Conservation (phyloP, 1,139 yeast genomes). For the Zygosaccharomyces sapae region DNA sequence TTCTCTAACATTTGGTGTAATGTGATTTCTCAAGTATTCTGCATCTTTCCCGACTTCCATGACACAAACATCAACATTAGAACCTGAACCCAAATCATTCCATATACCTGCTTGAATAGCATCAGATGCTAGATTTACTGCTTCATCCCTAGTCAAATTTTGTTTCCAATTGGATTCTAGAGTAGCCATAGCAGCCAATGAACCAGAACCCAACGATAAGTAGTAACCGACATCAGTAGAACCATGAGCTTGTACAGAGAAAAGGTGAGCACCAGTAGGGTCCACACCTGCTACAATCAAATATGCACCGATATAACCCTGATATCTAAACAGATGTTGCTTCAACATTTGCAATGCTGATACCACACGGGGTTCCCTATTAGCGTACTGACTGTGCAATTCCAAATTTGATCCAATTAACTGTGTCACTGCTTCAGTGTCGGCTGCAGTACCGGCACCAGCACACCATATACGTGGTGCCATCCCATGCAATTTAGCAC, state of each 20-base stretch:
- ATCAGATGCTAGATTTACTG: constrained; percentile 80
- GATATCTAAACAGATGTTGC: constrained; percentile 93
- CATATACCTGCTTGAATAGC: constrained; percentile 98
- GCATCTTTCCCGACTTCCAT: constrained; percentile 93
- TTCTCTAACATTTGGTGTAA: constrained; percentile 85
- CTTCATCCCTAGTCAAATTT: constrained; percentile 77
- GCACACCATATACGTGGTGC: constrained; percentile 98
- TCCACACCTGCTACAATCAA: constrained; percentile 95
- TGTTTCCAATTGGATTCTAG: constrained; percentile 83
- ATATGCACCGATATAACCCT: constrained; percentile 96
- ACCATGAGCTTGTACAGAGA: constrained; percentile 95
- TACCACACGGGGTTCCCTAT: constrained; percentile 86
- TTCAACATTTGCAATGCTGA: constrained; percentile 90
- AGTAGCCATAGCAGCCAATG: constrained; percentile 98
- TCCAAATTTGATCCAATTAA: constrained; percentile 86
- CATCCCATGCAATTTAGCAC: constrained; percentile 90
- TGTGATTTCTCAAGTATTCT: constrained; percentile 73
- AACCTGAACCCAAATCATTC: constrained; percentile 98
- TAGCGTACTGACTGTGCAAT: constrained; percentile 76
- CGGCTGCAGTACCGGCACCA: constrained; percentile 99
- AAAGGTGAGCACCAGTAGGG: constrained; percentile 90
- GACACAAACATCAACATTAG: constrained; percentile 94
- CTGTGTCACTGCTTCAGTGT: constrained; percentile 96
- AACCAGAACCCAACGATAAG: constrained; percentile 91
- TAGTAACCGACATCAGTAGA: constrained; percentile 94